Evolutionary conservation across 139 green algal genomes (phyloP).

Genomic region (Eudorina sp.): DNA sequence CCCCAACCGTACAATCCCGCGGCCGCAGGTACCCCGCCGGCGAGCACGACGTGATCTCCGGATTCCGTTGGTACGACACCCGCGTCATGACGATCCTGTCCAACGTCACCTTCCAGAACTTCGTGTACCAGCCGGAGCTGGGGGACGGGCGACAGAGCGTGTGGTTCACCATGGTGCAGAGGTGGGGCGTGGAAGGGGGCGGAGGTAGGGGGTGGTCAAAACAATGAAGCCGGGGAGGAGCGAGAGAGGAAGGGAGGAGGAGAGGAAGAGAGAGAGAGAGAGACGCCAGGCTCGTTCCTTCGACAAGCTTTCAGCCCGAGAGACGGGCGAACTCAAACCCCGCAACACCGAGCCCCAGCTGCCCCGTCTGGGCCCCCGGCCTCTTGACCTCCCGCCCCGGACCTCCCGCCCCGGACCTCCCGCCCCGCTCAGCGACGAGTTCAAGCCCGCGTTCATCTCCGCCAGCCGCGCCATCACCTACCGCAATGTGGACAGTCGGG

Average conservation of each 20-base stretch:
- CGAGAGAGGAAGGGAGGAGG: too few relatives aligned
- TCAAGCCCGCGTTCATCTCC: conserved; percentile 65
- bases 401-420: not conserved
- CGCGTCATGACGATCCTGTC: conserved; percentile 67
- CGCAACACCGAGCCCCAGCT: too few relatives aligned
- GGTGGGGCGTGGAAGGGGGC: conserved; percentile 3
- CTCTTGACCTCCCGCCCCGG: too few relatives aligned
- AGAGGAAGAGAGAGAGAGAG: too few relatives aligned
- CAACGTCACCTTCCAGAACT: conserved; percentile 72
- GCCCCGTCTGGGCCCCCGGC: too few relatives aligned
- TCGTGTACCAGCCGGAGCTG: conserved; percentile 63
- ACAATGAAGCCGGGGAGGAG: too few relatives aligned
- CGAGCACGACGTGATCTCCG: conserved; percentile 65
- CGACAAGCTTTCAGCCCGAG: too few relatives aligned
- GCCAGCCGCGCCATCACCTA: conserved; percentile 57
- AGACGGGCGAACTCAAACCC: too few relatives aligned
- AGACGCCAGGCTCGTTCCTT: too few relatives aligned
- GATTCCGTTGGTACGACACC: conserved; percentile 70
- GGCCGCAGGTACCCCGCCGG: conserved; percentile 64
- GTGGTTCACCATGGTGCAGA: conserved; percentile 63
- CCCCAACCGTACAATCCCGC: too few relatives aligned
- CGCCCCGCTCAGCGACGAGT: conserved; percentile 59
- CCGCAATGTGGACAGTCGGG: conserved; percentile 60
- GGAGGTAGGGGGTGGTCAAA: not conserved
- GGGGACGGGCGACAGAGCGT: conserved; percentile 50